Evolutionary conservation across 1,284 basidiomycete genomes (phyloP).

Genomic region (Schizopora paradoxa): DNA sequence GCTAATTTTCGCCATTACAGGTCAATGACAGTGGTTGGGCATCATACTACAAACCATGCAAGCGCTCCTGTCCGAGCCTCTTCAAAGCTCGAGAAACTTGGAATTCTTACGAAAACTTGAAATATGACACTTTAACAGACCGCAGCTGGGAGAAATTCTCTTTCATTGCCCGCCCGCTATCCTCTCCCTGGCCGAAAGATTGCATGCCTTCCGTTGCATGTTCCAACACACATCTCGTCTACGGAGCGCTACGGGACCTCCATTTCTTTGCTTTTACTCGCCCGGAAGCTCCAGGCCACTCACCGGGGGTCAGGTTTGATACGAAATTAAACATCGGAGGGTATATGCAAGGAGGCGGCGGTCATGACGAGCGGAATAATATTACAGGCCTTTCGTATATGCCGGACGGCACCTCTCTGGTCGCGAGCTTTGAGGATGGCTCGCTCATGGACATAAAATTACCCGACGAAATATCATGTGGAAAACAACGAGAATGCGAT

Average conservation of each 20-base stretch:
- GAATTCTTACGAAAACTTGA: slow-evolving; percentile 41
- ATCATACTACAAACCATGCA: slow-evolving; percentile 42
- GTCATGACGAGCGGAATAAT: slow-evolving; percentile 37
- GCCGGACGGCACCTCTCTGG: slow-evolving; percentile 46
- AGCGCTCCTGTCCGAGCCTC: slow-evolving; percentile 50
- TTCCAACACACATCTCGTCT: slow-evolving; percentile 49
- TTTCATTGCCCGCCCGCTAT: slow-evolving; percentile 64
- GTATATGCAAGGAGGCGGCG: slow-evolving; percentile 19
- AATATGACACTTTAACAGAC: slow-evolving; percentile 52
- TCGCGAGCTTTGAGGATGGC: slow-evolving; percentile 59
- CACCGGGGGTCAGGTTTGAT: slow-evolving; percentile 47
- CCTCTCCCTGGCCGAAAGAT: slow-evolving; percentile 55
- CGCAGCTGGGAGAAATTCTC: slow-evolving; percentile 44
- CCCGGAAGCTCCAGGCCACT: slow-evolving; percentile 24
- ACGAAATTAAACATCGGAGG: slow-evolving; percentile 38
- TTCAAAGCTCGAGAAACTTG: slow-evolving; percentile 40
- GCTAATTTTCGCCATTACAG: slow-evolving; percentile 30
- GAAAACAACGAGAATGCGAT: slow-evolving; percentile 14
- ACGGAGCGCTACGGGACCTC: slow-evolving; percentile 57
- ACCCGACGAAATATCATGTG: slow-evolving; percentile 20
- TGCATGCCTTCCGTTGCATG: slow-evolving; percentile 56
- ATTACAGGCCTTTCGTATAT: slow-evolving; percentile 49
- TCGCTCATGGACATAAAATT: slow-evolving; percentile 43
- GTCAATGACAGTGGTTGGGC: slow-evolving; percentile 59
- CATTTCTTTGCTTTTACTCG: slow-evolving; percentile 51